Conservation (phyloP, 768 basidiomycete species). For the Auricularia cornea region DNA sequence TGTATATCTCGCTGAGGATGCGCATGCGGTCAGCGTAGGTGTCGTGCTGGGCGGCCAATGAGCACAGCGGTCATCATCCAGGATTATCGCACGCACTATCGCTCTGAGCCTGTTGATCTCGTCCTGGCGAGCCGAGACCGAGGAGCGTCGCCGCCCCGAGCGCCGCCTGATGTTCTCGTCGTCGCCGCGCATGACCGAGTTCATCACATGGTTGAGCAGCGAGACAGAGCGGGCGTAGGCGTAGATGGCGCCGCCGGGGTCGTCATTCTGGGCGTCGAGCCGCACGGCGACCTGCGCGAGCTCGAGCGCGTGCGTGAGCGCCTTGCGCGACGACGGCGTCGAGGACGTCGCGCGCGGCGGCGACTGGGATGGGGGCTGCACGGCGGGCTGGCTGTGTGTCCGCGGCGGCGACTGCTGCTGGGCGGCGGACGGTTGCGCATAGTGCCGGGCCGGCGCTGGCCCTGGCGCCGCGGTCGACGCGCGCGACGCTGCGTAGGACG, state of each 20-base stretch:
- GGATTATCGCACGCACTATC: conserved; percentile 54
- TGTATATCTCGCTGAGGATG: conserved; percentile 83
- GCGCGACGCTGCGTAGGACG: not conserved
- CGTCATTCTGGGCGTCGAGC: conserved; percentile 80
- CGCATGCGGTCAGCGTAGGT: conserved; percentile 94
- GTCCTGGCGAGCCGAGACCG: conserved; percentile 80
- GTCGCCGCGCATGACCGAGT: conserved; percentile 77
- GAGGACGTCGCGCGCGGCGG: conserved; percentile 15
- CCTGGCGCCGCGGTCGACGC: not conserved
- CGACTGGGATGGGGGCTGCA: not conserved
- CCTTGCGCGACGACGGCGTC: conserved; percentile 72
- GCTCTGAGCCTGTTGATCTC: conserved; percentile 80
- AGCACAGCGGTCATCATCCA: conserved; percentile 10
- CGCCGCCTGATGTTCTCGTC: conserved; percentile 56
- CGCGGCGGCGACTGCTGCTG: not conserved
- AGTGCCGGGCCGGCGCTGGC: not conserved
- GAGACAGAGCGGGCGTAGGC: conserved; percentile 85
- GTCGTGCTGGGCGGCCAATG: conserved; percentile 56
- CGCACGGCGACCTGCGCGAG: conserved; percentile 85
- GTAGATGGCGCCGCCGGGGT: conserved; percentile 79
- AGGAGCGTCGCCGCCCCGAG: conserved; percentile 56
- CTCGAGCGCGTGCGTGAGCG: conserved; percentile 77
- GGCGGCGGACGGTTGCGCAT: not conserved
- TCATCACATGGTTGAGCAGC: conserved; percentile 87
- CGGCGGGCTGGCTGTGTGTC: not conserved